A percentile compares a stretch with the other conserved stretches of the same genome.
Conservation (phyloP, 352 stramenopile species). For the Pythium phragmiticola region DNA sequence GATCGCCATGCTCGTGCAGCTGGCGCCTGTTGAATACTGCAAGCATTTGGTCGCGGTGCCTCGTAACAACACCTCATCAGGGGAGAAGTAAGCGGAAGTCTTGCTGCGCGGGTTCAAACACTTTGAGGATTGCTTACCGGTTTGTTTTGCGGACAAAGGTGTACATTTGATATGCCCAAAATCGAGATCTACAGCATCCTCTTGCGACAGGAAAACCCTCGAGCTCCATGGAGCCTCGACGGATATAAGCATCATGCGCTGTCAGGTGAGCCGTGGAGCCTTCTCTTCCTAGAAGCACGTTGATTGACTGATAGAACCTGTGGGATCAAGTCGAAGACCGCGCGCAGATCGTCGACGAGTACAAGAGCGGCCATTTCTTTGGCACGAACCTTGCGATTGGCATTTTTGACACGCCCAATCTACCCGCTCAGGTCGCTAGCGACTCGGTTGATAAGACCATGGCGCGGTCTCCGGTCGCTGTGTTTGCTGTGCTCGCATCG, state of each 20-base stretch:
- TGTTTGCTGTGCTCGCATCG: constrained; percentile 46
- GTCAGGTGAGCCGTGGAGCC: constrained; percentile 25
- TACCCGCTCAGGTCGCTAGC: constrained; percentile 35
- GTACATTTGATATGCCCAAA: constrained; percentile 58
- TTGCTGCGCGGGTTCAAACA: no score
- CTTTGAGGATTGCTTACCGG: neutral
- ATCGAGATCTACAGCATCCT: constrained; percentile 70
- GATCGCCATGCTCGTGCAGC: constrained; percentile 54
- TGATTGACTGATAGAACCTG: neutral
- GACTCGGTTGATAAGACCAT: constrained; percentile 29
- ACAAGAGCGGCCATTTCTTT: constrained; percentile 58
- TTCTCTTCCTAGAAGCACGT: neutral
- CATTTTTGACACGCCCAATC: constrained; percentile 49
- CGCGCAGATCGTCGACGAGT: constrained; percentile 51
- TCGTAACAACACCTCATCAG: neutral
- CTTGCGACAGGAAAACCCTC: constrained; percentile 33
- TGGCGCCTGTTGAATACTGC: constrained; percentile 46
- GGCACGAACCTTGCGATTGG: constrained; percentile 60
- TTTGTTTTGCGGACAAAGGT: constrained; percentile 28
- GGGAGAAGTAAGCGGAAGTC: neutral
- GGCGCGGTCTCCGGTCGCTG: constrained; percentile 31
- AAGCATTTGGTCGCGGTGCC: constrained; percentile 1
- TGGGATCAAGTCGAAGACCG: constrained; percentile 42
- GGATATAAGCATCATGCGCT: constrained; percentile 59
- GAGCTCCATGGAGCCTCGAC: constrained; percentile 41